Conservation (phyloP, 257 asterid species). For the Solanum verrucosum region DNA sequence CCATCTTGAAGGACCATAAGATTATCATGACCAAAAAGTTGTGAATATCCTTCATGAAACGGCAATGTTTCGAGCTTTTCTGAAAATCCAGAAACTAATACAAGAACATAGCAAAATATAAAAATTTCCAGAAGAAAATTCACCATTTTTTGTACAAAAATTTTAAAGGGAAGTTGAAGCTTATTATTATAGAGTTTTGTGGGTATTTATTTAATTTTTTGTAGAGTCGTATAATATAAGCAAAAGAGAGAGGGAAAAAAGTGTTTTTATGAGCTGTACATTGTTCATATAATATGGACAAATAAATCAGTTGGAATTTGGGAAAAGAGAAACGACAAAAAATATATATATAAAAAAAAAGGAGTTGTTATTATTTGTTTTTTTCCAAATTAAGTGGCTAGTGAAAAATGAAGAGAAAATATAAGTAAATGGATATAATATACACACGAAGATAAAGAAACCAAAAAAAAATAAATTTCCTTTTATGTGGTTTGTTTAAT, state of each 20-base stretch:
- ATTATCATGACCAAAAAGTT: conserved; percentile 70
- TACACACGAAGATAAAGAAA: background rate
- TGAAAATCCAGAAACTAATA: conserved; percentile 39
- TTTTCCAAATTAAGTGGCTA: background rate
- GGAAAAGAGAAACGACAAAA: background rate
- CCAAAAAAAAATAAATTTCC: background rate
- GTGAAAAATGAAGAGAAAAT: background rate
- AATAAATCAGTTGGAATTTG: background rate
- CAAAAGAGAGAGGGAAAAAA: too few relatives aligned
- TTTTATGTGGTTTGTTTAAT: background rate
- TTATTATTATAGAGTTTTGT: background rate
- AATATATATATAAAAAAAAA: background rate
- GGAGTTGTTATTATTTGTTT: background rate
- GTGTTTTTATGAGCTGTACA: background rate
- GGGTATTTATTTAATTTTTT: background rate
- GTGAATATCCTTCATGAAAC: conserved; percentile 83
- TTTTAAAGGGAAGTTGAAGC: background rate
- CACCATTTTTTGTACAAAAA: conserved; percentile 20
- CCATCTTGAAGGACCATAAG: conserved; percentile 69
- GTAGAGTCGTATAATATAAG: conserved; percentile 21
- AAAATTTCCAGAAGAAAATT: conserved; percentile 15
- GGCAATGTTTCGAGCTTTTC: conserved; percentile 48
- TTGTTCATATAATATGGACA: background rate
- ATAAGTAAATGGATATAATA: background rate
- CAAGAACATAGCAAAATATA: conserved; percentile 18